Conservation (phyloP, 257 asterid species). For the Scutellaria galericulata region DNA sequence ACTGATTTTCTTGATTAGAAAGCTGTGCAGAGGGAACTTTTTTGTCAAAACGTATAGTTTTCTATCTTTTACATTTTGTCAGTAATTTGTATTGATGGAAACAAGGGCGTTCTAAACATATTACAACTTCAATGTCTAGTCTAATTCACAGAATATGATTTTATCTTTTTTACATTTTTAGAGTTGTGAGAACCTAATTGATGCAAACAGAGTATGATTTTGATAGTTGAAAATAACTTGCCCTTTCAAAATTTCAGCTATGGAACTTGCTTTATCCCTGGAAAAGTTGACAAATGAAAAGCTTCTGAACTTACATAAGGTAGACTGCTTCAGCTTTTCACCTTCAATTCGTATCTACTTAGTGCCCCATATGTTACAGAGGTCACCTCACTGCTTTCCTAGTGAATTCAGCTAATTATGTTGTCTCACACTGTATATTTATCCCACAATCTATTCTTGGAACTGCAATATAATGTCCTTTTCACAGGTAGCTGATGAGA, state of each 20-base stretch:
- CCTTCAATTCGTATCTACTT: not conserved
- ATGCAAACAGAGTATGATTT: not conserved
- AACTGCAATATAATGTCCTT: not conserved
- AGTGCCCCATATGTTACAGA: not conserved
- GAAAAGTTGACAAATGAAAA: slow-evolving; percentile 37
- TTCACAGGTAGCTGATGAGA: slow-evolving; percentile 34
- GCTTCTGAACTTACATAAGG: slow-evolving; percentile 38
- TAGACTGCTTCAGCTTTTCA: not conserved
- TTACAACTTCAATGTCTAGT: not conserved
- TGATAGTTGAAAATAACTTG: slow-evolving; percentile 15
- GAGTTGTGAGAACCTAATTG: not conserved
- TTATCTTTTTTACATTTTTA: not conserved
- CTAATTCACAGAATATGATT: not conserved
- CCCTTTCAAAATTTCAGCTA: slow-evolving; percentile 16
- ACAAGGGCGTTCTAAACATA: not conserved
- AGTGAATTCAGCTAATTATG: no score
- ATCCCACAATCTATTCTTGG: not conserved
- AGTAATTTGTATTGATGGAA: slow-evolving; percentile 1
- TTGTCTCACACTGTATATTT: no score
- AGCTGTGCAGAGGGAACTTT: no score
- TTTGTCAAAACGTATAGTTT: no score
- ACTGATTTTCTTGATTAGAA: no score
- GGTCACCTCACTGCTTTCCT: no score
- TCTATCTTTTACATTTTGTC: not conserved
- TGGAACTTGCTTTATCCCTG: slow-evolving; percentile 37